These are phyloP conservation scores for Xylaria longipes DNA, from an alignment of 495 filamentous ascomycete species.

Conservation along the genomic window DNA sequence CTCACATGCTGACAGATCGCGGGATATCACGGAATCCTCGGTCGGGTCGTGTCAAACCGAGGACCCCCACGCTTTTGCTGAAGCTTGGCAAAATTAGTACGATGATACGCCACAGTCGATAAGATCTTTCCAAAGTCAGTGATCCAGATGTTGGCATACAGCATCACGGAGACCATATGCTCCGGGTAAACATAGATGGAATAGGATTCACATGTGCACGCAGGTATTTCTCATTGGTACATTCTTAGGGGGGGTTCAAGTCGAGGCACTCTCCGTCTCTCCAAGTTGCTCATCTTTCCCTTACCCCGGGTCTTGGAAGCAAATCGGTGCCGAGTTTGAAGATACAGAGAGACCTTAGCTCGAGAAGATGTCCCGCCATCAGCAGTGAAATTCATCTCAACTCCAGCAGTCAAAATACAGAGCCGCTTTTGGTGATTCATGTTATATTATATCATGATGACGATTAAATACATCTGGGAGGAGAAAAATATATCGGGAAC, in stretches of 20 bases:
- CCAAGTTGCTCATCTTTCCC: not conserved
- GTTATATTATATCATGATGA: not conserved
- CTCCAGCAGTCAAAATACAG: not conserved
- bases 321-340: not conserved
- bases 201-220: constrained; percentile 18
- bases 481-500: not conserved
- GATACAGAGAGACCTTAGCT: not conserved
- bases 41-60: not conserved
- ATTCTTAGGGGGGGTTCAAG: not conserved
- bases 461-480: not conserved
- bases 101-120: constrained; percentile 12
- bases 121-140: constrained; percentile 25
- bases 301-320: not conserved
- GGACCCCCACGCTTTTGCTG: constrained; percentile 23
- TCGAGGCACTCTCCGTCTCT: not conserved
- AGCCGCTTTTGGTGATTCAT: not conserved
- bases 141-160: not conserved
- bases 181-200: constrained; percentile 17
- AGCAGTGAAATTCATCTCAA: not conserved
- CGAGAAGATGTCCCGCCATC: not conserved
- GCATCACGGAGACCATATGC: not conserved
- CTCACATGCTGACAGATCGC: constrained; percentile 7
- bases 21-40: constrained; percentile 13
- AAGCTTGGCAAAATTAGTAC: constrained; percentile 17
- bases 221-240: not conserved